Evolutionary conservation across 495 filamentous ascomycete genomes (phyloP), one percentile per base, ranked within the genome.

Genomic region (Parachaetomium inaequale): DNA sequence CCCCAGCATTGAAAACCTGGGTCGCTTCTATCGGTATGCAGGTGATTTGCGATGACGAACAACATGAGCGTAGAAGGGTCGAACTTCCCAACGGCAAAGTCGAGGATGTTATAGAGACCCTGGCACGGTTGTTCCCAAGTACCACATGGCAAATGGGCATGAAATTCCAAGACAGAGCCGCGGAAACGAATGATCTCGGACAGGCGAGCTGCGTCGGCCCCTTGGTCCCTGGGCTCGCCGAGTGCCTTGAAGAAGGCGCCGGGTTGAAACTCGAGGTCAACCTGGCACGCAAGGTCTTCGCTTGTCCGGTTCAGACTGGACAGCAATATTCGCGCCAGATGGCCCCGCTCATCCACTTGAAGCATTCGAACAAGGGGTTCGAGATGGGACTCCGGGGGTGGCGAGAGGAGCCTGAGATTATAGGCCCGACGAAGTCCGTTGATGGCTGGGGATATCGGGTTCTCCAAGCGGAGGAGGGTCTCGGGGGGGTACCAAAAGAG

Each of bases 1-100:
- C 56, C 32, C 31, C 19, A 38, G 21, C 56, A 59, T 4, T 14
- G 7, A 4, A 12, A 38, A 0, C 4, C 31, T 5, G 11, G n/a
- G 1, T 7, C 43, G 7, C 25, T 3, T 8, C 15, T 12, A 5
- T 17, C 1, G 43, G 6, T 50, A 43, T 50, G 43, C 5, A 26
- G 19, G 32, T 59, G 56, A 6, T 51, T 14, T 11, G n/a, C 45
- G 11, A 40, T 29, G 14, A 15, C 19, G 1, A 38, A 36, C 14
- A 59, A 12, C 45, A 59, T 36, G 17, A 59, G 3, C 32, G 1
- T 59, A 1, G 56, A 59, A 17, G 56, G 56, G 14, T 50, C 56
- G 29, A 59, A 51, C 2, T 51, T 10, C 2, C 56, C 43, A 1
- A 19, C 31, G 17, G 45, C 29, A 8, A n/a, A 32, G 1, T 50